A percentile compares a stretch with the other conserved stretches of the same genome.
Conservation (phyloP, 192 early-diverging fungal genomes). For the Podochytrium sp. region DNA sequence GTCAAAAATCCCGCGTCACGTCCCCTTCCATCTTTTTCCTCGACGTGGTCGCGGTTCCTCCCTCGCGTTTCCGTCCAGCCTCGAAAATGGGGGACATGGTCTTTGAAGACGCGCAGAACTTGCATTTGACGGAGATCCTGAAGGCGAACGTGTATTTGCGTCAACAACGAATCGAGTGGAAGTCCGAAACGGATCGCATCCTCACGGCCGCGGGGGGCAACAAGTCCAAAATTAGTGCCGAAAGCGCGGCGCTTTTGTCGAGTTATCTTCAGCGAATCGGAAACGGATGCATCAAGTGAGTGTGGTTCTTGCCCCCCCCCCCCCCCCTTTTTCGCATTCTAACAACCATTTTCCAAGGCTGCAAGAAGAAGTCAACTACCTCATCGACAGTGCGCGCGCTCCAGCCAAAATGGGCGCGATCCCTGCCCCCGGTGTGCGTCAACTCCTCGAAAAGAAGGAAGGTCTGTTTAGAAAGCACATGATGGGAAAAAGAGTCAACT, state of each 20-base stretch:
- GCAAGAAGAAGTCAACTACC: slow-evolving; percentile 88
- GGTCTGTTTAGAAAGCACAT: slow-evolving; percentile 99
- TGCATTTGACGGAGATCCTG: slow-evolving; percentile 81
- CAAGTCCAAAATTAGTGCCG: neutral
- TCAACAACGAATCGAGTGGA: slow-evolving; percentile 26
- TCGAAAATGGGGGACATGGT: slow-evolving; percentile 86
- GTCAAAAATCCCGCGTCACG: slow-evolving; percentile 45
- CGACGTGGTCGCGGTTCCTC: slow-evolving; percentile 87
- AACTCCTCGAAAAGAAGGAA: slow-evolving; percentile 98
- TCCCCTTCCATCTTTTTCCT: slow-evolving; percentile 91
- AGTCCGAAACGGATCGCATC: slow-evolving; percentile 12
- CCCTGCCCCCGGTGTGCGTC: slow-evolving; percentile 89
- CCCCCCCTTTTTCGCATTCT: too few species aligned
- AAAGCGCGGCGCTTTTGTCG: slow-evolving; percentile 12
- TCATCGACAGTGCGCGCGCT: slow-evolving; percentile 92
- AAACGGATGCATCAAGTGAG: slow-evolving; percentile 74
- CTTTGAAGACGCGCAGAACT: slow-evolving; percentile 96
- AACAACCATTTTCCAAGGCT: too few species aligned
- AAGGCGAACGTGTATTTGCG: slow-evolving; percentile 71
- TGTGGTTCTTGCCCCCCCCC: too few species aligned
- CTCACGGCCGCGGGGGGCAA: slow-evolving; percentile 1
- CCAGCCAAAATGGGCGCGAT: slow-evolving; percentile 68
- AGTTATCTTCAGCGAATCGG: slow-evolving; percentile 49
- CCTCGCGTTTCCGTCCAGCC: slow-evolving; percentile 91
- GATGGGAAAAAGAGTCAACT: slow-evolving; percentile 99